Base-by-base conservation (phyloP, 805 yeast genomes). In the Myxozyma lipomycoides region DNA sequence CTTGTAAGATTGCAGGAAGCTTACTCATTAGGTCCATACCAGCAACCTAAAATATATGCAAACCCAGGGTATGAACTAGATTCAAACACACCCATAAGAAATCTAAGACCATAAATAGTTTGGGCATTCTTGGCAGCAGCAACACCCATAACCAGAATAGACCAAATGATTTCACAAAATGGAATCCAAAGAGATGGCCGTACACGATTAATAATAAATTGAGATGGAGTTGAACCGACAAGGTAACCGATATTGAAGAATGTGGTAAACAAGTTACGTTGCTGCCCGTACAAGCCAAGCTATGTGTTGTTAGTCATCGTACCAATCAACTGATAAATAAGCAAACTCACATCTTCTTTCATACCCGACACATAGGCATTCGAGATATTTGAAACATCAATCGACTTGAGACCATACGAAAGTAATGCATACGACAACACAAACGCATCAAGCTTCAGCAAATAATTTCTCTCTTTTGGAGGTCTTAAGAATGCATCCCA, bases 1-100 rank as follows among this genome's bases (percentile, higher is more conserved):
- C 12, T 9, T 28, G 7, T 12, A 28, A 12, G 12, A 28, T 9
- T 28, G 12, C 71, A 48, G 79, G 71, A 28, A 12, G 12, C 32
- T 28, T 28, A 28, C 67, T 83, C 85, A 46, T 70, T 70, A 44
- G 79, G 73, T 57, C 72, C 72, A 64, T 79, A 79, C 75, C 77
- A 81, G 22, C 78, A 73, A 19, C 85, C 86, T 53, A 66, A 44
- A 25, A 64, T 47, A 19, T 44, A 53, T 19, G 52, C 49, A 19
- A 64, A 59, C 1, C 67, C 79, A 4, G 88, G 84, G 69, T 78
- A 74, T 4, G 40, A 47, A n/a, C 37, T 28, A 18, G 43, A 23
- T 19, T 46, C 55, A 15, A 48, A 43, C 19, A 44, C 19, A 17
- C 56, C 56, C 22, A 47, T 44, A 23, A 48, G 45, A 49, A 66